Base-by-base conservation (phyloP, 2,329 filamentous ascomycete species). In the Thielaviopsis euricoi region DNA sequence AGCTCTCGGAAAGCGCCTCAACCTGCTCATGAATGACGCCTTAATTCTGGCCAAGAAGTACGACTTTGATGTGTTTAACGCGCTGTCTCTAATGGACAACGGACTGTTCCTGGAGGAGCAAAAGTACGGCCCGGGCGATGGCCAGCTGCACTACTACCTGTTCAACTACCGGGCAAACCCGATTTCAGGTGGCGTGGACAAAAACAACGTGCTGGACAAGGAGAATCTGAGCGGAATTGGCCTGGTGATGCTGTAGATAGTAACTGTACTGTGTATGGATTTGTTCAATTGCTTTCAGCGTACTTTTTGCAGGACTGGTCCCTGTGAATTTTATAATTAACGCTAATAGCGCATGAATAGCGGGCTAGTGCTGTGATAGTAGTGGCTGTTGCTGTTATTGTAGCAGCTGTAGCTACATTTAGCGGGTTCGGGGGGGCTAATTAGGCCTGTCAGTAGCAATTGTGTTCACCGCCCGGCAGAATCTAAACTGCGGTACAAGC, bases 21-120 rank as follows among this genome's bases (percentile, higher is more conserved):
- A 94, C 68, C 73, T 76, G 51, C 76, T 98, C 62, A 79, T 95
- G 60, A 82, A 85, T 64, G 93, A 98, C 69, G 87, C 87, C 0
- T 76, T 98, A 57, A 87, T 96, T 64, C 75, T 95, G 56, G 89
- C 89, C 60, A 96, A 95, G 76, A 80, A 82, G 64, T 69, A 74
- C 67, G 83, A 86, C 63, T 96, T 97, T 67, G 93, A 98, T 68
- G 93, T 98, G 60, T 94, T 97, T 76, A 98, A 98, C 67, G 91
- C 89, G 0, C 78, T 98, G 58, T 95, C 90, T 0, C 77, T 96
- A 46, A 85, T 95, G 71, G 91, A 98, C 71, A 98, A 98, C 70
- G 86, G 83, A 0, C 78, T 97, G 21, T 97, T 98, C 79, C 77
- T 98, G 6, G 85, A 91, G 67, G 79, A 96, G 64, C 88, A 96